A percentile compares a stretch with the other conserved stretches of the same genome.
Evolutionary conservation across 164 flowering plant species (phyloP).

Genomic region (Pachysandra terminalis): DNA sequence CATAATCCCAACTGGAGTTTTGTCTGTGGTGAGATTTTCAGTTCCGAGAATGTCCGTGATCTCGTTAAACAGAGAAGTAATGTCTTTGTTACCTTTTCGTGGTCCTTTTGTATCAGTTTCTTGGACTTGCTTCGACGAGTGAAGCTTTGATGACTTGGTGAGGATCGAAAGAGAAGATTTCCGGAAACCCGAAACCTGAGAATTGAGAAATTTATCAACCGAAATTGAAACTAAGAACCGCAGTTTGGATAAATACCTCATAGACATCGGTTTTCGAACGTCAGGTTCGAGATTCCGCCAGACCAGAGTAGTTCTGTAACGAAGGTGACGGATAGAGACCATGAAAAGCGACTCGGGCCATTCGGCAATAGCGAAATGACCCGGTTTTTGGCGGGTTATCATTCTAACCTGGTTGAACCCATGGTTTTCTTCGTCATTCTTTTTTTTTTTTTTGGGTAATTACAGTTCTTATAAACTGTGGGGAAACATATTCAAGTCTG

Average conservation of each 20-base stretch:
- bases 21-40: constrained; percentile 16
- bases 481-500: no score
- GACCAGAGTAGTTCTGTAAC: no score
- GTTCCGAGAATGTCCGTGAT: constrained; percentile 56
- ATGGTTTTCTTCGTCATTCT: no score
- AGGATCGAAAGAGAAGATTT: constrained; percentile 5
- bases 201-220: not conserved
- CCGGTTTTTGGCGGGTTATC: no score
- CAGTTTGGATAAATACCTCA: constrained; percentile 22
- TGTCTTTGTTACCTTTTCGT: constrained; percentile 10
- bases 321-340: no score
- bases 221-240: constrained; percentile 10
- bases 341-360: no score
- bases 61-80: constrained; percentile 38
- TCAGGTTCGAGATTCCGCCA: not conserved
- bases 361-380: no score
- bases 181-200: constrained; percentile 2
- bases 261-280: not conserved
- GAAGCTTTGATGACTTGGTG: constrained; percentile 10
- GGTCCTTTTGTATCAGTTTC: constrained; percentile 10
- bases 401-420: no score
- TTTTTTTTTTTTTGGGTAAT: no score
- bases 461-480: no score
- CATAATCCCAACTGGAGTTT: constrained; percentile 22
- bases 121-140: constrained; percentile 3